Evolutionary conservation across 116 monocot genomes (phyloP), one percentile per base, ranked within the genome.

Genomic region (Papilionanthe hybrid): DNA sequence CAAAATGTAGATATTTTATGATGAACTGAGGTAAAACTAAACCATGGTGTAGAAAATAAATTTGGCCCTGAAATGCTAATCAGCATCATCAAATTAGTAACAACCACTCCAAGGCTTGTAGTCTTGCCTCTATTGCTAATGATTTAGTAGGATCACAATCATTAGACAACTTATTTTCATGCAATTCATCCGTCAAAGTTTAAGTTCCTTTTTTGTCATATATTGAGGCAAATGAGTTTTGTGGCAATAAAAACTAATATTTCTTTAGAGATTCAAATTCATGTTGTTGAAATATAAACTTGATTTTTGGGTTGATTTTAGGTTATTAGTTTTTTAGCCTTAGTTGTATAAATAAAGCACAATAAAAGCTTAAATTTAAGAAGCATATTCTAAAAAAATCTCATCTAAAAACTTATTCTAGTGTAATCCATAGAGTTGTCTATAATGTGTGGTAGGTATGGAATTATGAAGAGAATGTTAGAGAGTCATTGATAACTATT

Each of bases 101-200:
- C 8, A 28, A 17, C 8, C 5, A 27, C 27, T 67, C 5, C 42
- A n/a, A 42, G 13, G 29, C 42, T 42, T 63, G 43, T 7, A 55
- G 32, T 32, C 7, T 57, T 63, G 8, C 28, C 58, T 28, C 25
- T 28, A 67, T n/a, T n/a, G 22, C 66, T 67, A 27, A 28, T 67
- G 66, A 27, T 0, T 67, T 67, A 27, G 11, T 67, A 28, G 28
- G 66, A 67, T 11, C 41, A 13, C 68, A 72, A 41, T 55, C 0
- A 48, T n/a, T 8, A 53, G 9, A 47, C 7, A n/a, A 77, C 56
- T 18, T 18, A 7, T 56, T 56, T 58, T 77, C 80, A 42, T 67
- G 67, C 37, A 47, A 55, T 23, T 77, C 80, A 80, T 77, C 49
- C 55, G 77, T 84, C 37, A 44, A 28, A 43, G 66, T 44, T 75